phyloP scores from a whole-genome alignment of 2,329 filamentous ascomycete species.

The Drechslerella coelobrocha region DNA sequence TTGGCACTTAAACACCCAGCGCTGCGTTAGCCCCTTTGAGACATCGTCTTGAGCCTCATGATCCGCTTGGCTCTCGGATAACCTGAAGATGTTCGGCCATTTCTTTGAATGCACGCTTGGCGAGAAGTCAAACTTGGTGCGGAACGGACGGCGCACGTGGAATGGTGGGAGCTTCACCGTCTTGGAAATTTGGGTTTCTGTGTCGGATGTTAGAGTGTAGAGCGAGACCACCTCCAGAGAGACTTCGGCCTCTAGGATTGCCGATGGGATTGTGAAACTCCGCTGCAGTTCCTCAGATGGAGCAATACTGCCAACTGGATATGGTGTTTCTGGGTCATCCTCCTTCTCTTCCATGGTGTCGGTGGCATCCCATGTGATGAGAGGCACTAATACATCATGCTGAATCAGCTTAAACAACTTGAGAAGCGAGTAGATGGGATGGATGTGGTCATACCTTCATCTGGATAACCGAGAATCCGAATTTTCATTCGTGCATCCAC shows the following conservation, averaged over 20 bases:
- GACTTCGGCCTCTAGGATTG: conserved; percentile 53
- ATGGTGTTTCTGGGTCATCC: conserved; percentile 42
- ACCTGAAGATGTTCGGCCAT: conserved; percentile 85
- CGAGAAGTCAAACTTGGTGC: conserved; percentile 86
- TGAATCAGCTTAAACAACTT: conserved; percentile 22
- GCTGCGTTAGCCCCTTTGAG: conserved; percentile 74
- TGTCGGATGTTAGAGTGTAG: conserved; percentile 81
- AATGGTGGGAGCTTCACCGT: conserved; percentile 72
- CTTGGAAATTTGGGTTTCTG: conserved; percentile 80
- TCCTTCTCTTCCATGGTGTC: conserved; percentile 27
- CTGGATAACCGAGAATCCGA: conserved; percentile 67
- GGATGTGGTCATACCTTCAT: conserved; percentile 46
- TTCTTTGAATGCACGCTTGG: conserved; percentile 77
- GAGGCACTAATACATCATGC: conserved; percentile 29
- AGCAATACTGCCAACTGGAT: conserved; percentile 24
- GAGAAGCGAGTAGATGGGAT: not conserved
- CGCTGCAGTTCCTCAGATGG: conserved; percentile 41
- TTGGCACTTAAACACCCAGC: conserved; percentile 77
- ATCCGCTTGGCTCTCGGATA: conserved; percentile 55
- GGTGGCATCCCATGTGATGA: conserved; percentile 47
- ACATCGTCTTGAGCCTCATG: conserved; percentile 55
- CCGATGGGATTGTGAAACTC: conserved; percentile 53
- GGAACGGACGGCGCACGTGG: conserved; percentile 78
- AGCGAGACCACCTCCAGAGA: conserved; percentile 61
- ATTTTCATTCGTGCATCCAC: conserved; percentile 75